phyloP scores from a whole-genome alignment of 2,329 filamentous ascomycete species.

The Lasiodiplodia citricola region DNA sequence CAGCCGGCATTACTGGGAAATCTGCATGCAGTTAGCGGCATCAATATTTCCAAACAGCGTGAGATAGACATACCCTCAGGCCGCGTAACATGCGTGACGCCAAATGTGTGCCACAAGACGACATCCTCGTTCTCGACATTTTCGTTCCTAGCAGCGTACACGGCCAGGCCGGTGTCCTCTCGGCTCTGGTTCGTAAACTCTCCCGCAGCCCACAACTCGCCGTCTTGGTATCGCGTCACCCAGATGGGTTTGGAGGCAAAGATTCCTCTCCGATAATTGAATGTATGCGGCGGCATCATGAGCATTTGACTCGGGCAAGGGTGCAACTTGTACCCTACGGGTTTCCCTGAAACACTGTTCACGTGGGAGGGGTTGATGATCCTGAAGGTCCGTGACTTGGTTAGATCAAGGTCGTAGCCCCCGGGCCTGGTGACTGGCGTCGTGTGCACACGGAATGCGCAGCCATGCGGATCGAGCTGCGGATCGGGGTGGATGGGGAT shows the following conservation, averaged over 20 bases:
- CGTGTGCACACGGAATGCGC: slow-evolving; percentile 62
- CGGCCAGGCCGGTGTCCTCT: slow-evolving; percentile 52
- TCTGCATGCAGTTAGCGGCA: background rate
- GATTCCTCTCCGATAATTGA: slow-evolving; percentile 52
- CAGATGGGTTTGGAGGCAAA: slow-evolving; percentile 61
- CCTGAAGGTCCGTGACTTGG: slow-evolving; percentile 60
- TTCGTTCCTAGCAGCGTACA: slow-evolving; percentile 51
- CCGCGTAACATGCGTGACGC: slow-evolving; percentile 57
- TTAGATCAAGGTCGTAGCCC: slow-evolving; percentile 60
- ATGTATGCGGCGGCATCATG: slow-evolving; percentile 51
- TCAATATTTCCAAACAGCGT: no score
- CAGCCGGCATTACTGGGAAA: slow-evolving; percentile 52
- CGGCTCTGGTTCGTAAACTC: slow-evolving; percentile 54
- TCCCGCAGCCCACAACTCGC: slow-evolving; percentile 58
- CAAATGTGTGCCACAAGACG: slow-evolving; percentile 58
- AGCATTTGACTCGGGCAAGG: slow-evolving; percentile 57
- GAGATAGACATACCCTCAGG: slow-evolving; percentile 29
- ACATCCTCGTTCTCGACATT: slow-evolving; percentile 53
- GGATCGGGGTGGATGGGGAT: slow-evolving; percentile 56
- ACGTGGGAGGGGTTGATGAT: slow-evolving; percentile 55
- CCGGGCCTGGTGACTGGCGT: slow-evolving; percentile 52
- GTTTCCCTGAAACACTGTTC: slow-evolving; percentile 53
- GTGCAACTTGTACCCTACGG: slow-evolving; percentile 55
- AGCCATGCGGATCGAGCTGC: slow-evolving; percentile 65
- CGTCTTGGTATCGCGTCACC: slow-evolving; percentile 59